Percentiles rank a stretch among this genome's conserved stretches.
Conservation (phyloP, 1,284 basidiomycete genomes). For the Tranzscheliella williamsii region DNA sequence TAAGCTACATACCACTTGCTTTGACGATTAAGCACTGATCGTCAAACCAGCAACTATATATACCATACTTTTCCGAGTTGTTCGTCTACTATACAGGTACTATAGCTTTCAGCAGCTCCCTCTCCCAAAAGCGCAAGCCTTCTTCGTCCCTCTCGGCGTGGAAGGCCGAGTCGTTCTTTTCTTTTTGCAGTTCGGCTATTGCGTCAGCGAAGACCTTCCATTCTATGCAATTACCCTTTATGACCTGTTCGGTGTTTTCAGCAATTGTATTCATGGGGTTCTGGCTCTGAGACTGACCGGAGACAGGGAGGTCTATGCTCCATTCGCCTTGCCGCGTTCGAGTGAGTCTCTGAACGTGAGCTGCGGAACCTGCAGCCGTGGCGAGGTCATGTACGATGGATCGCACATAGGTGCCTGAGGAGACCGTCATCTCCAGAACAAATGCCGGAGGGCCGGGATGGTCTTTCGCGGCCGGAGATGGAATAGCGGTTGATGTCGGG, state of each 20-base stretch:
- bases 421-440: conserved; percentile 57
- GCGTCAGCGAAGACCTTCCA: conserved; percentile 54
- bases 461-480: neutral
- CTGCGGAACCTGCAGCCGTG: conserved; percentile 44
- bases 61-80: no score
- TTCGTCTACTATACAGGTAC: conserved; percentile 15
- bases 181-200: conserved; percentile 42
- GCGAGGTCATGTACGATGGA: conserved; percentile 59
- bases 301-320: conserved; percentile 19
- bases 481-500: neutral
- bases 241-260: neutral
- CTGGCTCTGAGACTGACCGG: neutral
- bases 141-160: conserved; percentile 21
- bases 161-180: conserved; percentile 14
- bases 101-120: conserved; percentile 33
- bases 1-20: no score
- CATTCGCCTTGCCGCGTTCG: conserved; percentile 57
- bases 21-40: no score
- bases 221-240: conserved; percentile 51
- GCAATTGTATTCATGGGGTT: neutral
- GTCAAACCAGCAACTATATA: neutral
- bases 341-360: conserved; percentile 55
- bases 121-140: conserved; percentile 46
- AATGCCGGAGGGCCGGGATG: conserved; percentile 41
- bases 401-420: conserved; percentile 58